These are phyloP conservation scores for Trichoderma endophyticum DNA, from an alignment of 2,329 filamentous ascomycete genomes.

Conservation along the genomic window DNA sequence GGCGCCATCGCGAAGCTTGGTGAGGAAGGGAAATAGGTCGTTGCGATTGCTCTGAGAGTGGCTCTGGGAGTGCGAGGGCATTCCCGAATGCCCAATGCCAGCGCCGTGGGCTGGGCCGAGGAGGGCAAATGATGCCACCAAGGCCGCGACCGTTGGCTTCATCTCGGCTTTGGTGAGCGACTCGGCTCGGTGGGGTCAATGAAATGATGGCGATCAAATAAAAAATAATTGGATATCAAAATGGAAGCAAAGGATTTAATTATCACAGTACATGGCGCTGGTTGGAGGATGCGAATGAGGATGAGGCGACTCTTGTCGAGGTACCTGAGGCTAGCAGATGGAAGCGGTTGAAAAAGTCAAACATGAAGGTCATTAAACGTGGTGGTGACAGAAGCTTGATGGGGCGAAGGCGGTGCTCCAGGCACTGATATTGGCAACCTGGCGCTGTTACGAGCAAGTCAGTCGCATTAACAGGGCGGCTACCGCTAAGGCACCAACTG, in stretches of 20 bases:
- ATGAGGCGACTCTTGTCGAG: background rate
- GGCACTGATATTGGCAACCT: background rate
- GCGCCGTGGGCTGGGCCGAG: constrained; percentile 29
- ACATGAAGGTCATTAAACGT: background rate
- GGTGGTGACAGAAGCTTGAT: background rate
- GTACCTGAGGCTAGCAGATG: background rate
- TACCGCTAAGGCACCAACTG: background rate
- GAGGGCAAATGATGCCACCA: constrained; percentile 26
- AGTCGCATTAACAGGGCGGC: background rate
- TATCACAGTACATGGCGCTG: background rate
- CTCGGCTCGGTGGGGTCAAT: constrained; percentile 19
- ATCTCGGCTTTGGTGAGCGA: constrained; percentile 20
- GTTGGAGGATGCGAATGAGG: background rate
- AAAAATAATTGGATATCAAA: background rate
- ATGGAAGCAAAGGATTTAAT: background rate
- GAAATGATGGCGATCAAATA: background rate
- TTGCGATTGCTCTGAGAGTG: background rate
- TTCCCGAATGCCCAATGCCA: constrained; percentile 29
- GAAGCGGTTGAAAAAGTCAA: background rate
- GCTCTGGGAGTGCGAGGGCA: constrained; percentile 14
- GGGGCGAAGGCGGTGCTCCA: constrained; percentile 2
- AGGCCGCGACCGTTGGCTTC: constrained; percentile 23
- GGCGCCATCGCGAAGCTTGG: constrained; percentile 48
- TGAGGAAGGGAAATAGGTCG: constrained; percentile 45
- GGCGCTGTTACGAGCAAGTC: background rate